These are phyloP conservation scores for Colletotrichum eleusines DNA, from an alignment of 2,329 filamentous ascomycete genomes.

Conservation along the genomic window DNA sequence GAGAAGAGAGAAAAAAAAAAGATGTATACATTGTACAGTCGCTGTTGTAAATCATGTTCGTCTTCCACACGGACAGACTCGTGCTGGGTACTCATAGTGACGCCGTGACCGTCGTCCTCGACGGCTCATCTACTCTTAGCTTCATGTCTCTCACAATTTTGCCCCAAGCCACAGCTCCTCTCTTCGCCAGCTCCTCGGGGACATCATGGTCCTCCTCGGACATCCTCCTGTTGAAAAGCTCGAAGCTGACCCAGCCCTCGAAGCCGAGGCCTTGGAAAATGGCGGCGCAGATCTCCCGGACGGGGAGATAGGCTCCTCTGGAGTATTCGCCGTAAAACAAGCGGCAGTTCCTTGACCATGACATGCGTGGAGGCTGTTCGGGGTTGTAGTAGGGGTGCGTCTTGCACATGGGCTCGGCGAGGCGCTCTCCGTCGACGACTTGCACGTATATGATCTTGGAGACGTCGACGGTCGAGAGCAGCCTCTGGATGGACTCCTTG, in stretches of 20 bases:
- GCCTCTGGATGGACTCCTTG: conserved; percentile 63
- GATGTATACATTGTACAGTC: conserved; percentile 24
- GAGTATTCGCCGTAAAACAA: conserved; percentile 67
- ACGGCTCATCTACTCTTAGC: conserved; percentile 45
- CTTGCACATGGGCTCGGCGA: conserved; percentile 68
- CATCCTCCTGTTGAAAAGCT: conserved; percentile 75
- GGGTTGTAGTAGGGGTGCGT: conserved; percentile 52
- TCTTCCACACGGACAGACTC: background rate
- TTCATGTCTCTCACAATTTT: conserved; percentile 56
- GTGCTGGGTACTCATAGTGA: conserved; percentile 47
- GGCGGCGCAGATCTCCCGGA: conserved; percentile 69
- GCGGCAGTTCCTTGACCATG: conserved; percentile 81
- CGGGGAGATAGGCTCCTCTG: conserved; percentile 75
- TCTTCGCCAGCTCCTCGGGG: conserved; percentile 71
- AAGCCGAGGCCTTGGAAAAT: conserved; percentile 75
- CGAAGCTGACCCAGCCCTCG: conserved; percentile 77
- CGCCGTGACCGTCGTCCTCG: conserved; percentile 48
- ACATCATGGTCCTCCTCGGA: conserved; percentile 62
- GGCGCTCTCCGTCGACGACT: conserved; percentile 78
- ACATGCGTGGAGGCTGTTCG: conserved; percentile 69
- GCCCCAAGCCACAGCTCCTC: conserved; percentile 64
- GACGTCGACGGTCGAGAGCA: conserved; percentile 68
- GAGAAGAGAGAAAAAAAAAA: background rate
- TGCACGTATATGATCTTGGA: conserved; percentile 81
- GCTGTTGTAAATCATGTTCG: conserved; percentile 21